Percentiles rank a stretch among this genome's conserved stretches.
Conservation (phyloP, 257 asterid genomes). For the Lycium barbarum region DNA sequence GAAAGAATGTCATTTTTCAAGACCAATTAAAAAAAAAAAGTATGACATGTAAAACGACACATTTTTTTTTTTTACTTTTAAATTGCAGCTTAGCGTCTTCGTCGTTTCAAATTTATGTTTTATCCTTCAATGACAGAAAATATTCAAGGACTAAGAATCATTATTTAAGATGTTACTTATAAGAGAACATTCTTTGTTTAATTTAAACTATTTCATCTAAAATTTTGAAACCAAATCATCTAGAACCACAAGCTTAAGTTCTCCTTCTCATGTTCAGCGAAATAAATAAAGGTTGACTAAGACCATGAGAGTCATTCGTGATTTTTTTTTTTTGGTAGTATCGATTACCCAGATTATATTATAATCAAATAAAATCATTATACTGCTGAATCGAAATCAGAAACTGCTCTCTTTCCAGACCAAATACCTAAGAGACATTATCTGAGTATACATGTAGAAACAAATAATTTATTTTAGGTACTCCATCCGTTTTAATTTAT, state of each 20-base stretch:
- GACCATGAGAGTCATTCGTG: conserved; percentile 16
- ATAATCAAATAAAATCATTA: neutral
- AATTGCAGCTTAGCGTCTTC: too few relatives aligned
- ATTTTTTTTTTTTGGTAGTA: neutral
- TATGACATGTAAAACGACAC: too few relatives aligned
- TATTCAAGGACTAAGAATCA: too few relatives aligned
- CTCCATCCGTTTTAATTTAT: neutral
- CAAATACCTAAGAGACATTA: neutral
- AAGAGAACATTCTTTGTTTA: too few relatives aligned
- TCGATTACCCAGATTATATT: neutral
- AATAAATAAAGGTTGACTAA: neutral
- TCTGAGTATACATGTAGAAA: neutral
- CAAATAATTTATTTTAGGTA: neutral
- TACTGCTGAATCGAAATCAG: neutral
- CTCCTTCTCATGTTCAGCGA: neutral
- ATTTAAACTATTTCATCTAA: too few relatives aligned
- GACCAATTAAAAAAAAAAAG: too few relatives aligned
- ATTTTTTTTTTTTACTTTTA: too few relatives aligned
- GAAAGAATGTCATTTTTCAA: too few relatives aligned
- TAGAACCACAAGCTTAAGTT: neutral
- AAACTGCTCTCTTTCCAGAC: neutral
- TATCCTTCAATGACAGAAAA: too few relatives aligned
- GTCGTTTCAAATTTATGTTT: too few relatives aligned
- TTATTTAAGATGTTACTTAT: too few relatives aligned
- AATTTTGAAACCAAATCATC: too few relatives aligned